Base-by-base conservation (phyloP, 371 early-diverging fungal species). In the Mucor plumbeus region DNA sequence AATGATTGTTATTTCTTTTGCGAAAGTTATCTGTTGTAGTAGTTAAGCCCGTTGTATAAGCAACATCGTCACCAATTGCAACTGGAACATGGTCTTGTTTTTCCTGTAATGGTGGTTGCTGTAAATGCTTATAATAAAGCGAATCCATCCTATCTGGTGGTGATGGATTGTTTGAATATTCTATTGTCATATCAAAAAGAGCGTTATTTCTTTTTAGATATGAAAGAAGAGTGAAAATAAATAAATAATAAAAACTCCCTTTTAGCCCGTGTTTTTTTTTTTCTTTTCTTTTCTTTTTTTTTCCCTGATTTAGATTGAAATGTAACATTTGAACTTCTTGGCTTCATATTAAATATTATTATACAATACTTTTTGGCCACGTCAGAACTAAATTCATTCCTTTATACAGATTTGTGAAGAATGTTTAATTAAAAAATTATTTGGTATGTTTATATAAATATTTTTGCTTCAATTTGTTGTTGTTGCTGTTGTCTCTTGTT, bases 21-120 rank as follows among this genome's bases (percentile, higher is more conserved):
- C 69, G 69, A 64, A 69, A 69, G 31, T 26, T 59, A 13, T 67
- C 68, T 9, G 56, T 26, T 36, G 54, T 33, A 39, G 48, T 67
- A 1, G 59, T 55, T 41, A 60, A 14, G 5, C 69, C 62, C 4
- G 69, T 57, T 4, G 73, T 59, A 36, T 69, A 73, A 34, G 63
- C 66, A 14, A 11, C 41, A 7, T 61, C 65, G 21, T 68, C 68
- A 0, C 38, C 60, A 9, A 73, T 69, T 19, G 69, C 7, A 11
- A 73, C 66, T 50, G 72, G 72, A 4, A 63, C 53, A 48, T 73
- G 73, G 53, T 72, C 73, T 44, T 55, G 61, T 19, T 67, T 33
- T 15, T 55, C 57, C 21, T 39, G 48, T 7, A 21, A 11, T 39
- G 63, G 40, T 26, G 53, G 26, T 21, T 31, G 21, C 13, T 54